Conservation (phyloP, 176 grass and related monocot species). For the Canna indica region DNA sequence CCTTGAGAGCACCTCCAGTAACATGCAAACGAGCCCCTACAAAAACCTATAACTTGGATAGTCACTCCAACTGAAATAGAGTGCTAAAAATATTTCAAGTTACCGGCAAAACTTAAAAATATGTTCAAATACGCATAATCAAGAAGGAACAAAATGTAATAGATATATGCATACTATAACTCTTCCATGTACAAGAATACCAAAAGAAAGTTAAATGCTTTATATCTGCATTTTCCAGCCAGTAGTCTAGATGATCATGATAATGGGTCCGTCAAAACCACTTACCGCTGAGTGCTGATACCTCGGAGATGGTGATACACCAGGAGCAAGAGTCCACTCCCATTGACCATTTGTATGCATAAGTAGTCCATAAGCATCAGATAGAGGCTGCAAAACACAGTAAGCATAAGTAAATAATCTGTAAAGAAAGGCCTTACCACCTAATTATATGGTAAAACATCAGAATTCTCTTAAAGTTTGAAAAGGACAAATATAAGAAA, state of each 20-base stretch:
- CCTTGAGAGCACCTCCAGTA: constrained; percentile 93
- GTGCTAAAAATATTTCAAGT: constrained; percentile 22
- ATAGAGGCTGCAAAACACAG: constrained; percentile 56
- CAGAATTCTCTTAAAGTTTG: background rate
- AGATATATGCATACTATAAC: background rate
- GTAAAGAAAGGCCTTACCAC: background rate
- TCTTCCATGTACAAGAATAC: background rate
- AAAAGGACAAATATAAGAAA: background rate
- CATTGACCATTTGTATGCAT: constrained; percentile 98
- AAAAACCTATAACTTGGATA: constrained; percentile 58
- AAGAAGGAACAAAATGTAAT: background rate
- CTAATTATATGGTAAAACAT: background rate
- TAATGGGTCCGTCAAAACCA: background rate
- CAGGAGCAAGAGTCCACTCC: constrained; percentile 99
- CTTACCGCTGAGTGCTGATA: constrained; percentile 99
- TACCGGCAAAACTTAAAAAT: background rate
- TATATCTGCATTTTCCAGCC: background rate
- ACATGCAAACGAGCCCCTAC: constrained; percentile 94
- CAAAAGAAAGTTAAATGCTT: background rate
- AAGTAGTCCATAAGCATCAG: constrained; percentile 93
- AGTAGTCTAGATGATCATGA: too few relatives aligned
- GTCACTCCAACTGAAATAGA: constrained; percentile 33
- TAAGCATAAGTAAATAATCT: constrained; percentile 1
- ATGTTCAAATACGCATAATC: background rate
- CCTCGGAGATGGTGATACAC: constrained; percentile 90